Percentiles rank a stretch among this genome's conserved stretches.
Conservation (phyloP, 441 rosid species). For the Arabidopsis hybrid region DNA sequence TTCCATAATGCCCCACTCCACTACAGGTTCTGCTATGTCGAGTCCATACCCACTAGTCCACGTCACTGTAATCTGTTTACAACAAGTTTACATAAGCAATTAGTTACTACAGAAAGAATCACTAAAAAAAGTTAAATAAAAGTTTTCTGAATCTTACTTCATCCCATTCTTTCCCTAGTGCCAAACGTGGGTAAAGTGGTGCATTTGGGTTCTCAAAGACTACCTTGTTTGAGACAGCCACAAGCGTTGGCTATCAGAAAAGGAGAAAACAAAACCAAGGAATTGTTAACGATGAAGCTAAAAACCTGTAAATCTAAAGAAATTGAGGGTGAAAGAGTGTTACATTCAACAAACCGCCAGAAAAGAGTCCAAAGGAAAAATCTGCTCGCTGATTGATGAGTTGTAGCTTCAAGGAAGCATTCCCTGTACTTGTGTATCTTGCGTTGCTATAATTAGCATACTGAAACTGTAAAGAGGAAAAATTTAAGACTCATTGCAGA, state of each 20-base stretch:
- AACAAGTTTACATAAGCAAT: neutral
- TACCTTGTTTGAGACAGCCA: slow-evolving; percentile 67
- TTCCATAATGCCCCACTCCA: slow-evolving; percentile 73
- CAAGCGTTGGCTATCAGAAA: slow-evolving; percentile 68
- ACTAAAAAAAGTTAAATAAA: too few species aligned
- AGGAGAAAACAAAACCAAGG: neutral
- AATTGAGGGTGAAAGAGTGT: slow-evolving; percentile 23
- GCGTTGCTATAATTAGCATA: slow-evolving; percentile 71
- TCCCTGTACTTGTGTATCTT: slow-evolving; percentile 57
- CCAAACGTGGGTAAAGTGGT: slow-evolving; percentile 81
- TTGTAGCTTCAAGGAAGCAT: slow-evolving; percentile 68
- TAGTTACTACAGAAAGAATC: neutral
- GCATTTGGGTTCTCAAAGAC: slow-evolving; percentile 73
- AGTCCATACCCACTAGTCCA: slow-evolving; percentile 91
- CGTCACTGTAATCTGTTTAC: slow-evolving; percentile 75
- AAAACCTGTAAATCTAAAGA: neutral
- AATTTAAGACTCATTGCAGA: too few species aligned
- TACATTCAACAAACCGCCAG: slow-evolving; percentile 69
- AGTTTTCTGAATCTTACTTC: slow-evolving; percentile 58
- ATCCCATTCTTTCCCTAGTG: slow-evolving; percentile 83
- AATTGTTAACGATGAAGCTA: neutral
- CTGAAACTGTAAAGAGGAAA: slow-evolving; percentile 60
- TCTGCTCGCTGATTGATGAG: slow-evolving; percentile 84
- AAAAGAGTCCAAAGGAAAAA: slow-evolving; percentile 71
- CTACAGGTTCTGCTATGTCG: slow-evolving; percentile 70